Conservation (phyloP, 2,329 filamentous ascomycete genomes). For the Colletotrichum sp. region DNA sequence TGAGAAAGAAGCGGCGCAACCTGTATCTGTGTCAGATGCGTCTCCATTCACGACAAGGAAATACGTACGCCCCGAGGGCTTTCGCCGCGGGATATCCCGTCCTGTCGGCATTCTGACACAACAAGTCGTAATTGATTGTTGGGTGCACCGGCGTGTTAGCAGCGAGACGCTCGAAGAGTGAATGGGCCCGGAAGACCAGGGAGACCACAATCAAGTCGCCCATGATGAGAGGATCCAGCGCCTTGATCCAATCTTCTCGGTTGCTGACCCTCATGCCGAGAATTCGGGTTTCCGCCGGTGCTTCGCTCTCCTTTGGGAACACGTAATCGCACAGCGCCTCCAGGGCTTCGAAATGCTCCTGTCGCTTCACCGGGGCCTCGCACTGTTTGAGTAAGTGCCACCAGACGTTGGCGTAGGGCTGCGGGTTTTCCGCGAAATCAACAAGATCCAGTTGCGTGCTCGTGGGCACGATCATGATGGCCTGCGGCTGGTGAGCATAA, state of each 20-base stretch:
- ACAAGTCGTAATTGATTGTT: neutral
- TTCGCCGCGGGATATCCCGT: neutral
- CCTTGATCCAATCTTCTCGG: neutral
- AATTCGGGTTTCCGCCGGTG: neutral
- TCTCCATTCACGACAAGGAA: neutral
- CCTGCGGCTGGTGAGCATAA: neutral
- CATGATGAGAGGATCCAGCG: neutral
- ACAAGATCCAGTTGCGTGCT: constrained; percentile 1
- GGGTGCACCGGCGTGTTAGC: neutral
- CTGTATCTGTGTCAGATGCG: neutral
- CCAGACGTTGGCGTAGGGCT: neutral
- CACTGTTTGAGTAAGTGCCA: neutral
- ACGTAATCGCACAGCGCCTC: neutral
- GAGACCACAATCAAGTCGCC: neutral
- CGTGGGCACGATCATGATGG: constrained; percentile 1
- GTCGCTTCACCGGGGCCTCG: neutral
- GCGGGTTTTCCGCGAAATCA: neutral
- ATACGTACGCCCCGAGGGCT: neutral
- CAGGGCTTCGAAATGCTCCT: neutral
- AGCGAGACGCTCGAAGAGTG: neutral
- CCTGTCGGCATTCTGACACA: neutral
- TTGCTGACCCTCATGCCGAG: neutral
- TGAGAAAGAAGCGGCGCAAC: neutral
- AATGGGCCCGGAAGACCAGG: neutral
- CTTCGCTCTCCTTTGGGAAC: neutral